Evolutionary conservation across 23 red algal species (phyloP), one percentile per base, ranked within the genome.

Genomic region (Porphyridium purpureum): DNA sequence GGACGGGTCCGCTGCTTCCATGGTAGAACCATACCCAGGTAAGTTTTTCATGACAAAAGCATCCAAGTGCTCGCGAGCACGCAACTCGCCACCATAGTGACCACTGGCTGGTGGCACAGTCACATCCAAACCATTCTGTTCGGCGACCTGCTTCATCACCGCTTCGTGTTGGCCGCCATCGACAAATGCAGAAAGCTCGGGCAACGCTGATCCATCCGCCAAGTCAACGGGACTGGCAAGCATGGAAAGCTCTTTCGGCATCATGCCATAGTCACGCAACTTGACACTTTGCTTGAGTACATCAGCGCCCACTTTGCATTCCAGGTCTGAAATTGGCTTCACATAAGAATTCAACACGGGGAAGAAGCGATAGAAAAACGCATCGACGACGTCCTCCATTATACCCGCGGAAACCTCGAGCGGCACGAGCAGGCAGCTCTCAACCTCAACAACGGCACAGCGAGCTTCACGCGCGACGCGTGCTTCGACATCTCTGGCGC

Each of bases 371-470:
- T 44, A 44, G 38, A 44, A 44, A 44, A 44, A 17, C 38, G 38
- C 38, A 11, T 17, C 17, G 38, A 44, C 17, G 11, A 11, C 11
- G 38, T 11, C 11, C 38, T 44, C 17, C 11, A 44, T 17, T 17
- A 44, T 44, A 11, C 17, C 11, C 17, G 38, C 11, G 11, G 38
- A 44, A 11, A 11, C 17, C 29, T 21, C 36, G 4, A 64, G 24
- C 4, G 59, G 59, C 21, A 64, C 47, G n/a, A 64, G 28, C 35
- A 64, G 23, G 8, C 31, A 35, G 4, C 27, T 31, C 35, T 64
- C 59, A 4, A 64, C 59, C 23, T 48, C 38, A 3, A 64, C n/a
- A 4, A 64, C 15, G 4, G 59, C 31, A 50, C 59, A 47, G 33
- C 59, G 38, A 64, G 30, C 3, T 27, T 33, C n/a, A 7, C 30